Evolutionary conservation across 306 rosid genomes (phyloP).

Genomic region (Medicago ruthenica): DNA sequence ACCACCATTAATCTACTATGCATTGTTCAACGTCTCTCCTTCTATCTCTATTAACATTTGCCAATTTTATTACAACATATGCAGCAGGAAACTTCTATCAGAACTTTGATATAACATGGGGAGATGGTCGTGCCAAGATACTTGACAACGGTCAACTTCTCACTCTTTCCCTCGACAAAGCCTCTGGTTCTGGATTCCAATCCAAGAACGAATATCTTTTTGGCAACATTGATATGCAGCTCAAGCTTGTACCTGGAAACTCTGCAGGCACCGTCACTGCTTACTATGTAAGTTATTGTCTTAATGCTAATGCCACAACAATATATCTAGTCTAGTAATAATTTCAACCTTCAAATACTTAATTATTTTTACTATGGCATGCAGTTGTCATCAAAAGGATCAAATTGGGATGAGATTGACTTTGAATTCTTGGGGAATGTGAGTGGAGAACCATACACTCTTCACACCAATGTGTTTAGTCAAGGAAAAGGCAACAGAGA

Average conservation of each 20-base stretch:
- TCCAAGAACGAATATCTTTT: constrained; percentile 62
- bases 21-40: no score
- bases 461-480: constrained; percentile 74
- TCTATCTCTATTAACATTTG: constrained; percentile 6
- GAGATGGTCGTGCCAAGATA: constrained; percentile 62
- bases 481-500: constrained; percentile 77
- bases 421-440: constrained; percentile 78
- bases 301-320: not conserved
- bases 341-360: not conserved
- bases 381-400: constrained; percentile 69
- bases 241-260: constrained; percentile 71
- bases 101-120: constrained; percentile 62
- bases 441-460: constrained; percentile 77
- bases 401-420: constrained; percentile 81
- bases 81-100: constrained; percentile 47
- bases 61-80: not conserved
- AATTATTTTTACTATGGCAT: not conserved
- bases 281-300: constrained; percentile 53
- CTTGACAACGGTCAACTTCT: constrained; percentile 56
- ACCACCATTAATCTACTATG: no score
- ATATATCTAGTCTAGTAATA: not conserved
- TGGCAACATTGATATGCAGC: constrained; percentile 72
- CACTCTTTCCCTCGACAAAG: constrained; percentile 60
- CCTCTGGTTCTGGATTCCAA: constrained; percentile 66
- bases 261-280: constrained; percentile 82